Conservation (phyloP, 805 yeast genomes). For the Groenewaldozyma salmanticensis region DNA sequence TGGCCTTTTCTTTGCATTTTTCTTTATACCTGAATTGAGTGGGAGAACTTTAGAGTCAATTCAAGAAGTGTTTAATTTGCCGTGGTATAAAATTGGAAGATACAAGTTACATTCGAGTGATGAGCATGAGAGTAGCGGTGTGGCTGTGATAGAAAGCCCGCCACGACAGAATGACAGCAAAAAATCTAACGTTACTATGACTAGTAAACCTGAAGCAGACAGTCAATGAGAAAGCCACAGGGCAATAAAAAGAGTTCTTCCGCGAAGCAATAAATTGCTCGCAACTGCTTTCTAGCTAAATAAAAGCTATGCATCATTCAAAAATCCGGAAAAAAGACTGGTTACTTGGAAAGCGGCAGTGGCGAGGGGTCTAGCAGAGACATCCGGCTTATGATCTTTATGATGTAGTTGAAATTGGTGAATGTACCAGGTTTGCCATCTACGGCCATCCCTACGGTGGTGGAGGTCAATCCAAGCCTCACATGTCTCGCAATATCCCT, state of each 20-base stretch:
- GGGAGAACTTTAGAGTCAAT: slow-evolving; percentile 39
- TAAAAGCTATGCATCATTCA: slow-evolving; percentile 1
- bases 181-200: too few species aligned
- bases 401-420: slow-evolving; percentile 15
- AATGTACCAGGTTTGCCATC: slow-evolving; percentile 17
- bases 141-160: too few species aligned
- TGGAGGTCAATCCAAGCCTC: slow-evolving; percentile 13
- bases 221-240: neutral
- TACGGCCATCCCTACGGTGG: slow-evolving; percentile 12
- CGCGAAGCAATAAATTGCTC: too few species aligned
- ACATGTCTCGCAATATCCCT: slow-evolving; percentile 13
- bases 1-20: slow-evolving; percentile 36
- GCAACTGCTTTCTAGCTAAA: too few species aligned
- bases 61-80: slow-evolving; percentile 31
- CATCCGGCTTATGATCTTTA: slow-evolving; percentile 10
- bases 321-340: slow-evolving; percentile 4
- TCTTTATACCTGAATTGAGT: slow-evolving; percentile 36
- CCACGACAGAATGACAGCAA: too few species aligned
- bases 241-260: neutral
- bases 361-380: slow-evolving; percentile 4
- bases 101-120: too few species aligned
- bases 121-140: too few species aligned
- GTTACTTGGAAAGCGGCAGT: neutral
- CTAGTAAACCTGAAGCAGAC: too few species aligned
- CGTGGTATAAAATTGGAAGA: slow-evolving; percentile 23